Evolutionary conservation across 2,329 filamentous ascomycete species (phyloP), one percentile per base, ranked within the genome.

Genomic region (Stachybotrys elegans): DNA sequence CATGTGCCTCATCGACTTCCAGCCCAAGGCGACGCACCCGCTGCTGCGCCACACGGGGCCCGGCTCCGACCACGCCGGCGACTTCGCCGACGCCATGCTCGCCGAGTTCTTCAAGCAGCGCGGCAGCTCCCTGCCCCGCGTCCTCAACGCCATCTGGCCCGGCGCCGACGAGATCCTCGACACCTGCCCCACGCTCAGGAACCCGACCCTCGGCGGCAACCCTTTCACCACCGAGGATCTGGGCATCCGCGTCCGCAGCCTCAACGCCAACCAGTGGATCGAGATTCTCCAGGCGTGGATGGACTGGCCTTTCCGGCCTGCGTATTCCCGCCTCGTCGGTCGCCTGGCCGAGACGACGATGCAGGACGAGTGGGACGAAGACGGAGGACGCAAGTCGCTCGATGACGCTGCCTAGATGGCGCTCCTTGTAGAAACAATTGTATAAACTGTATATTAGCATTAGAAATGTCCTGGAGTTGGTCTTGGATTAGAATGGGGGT

Each of bases 1-100:
- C 6, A 69, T 79, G 44, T 65, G 70, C 11, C 75, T 92, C 4
- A 59, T 90, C 14, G 86, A 90, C 59, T 69, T 88, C 46, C 77
- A 83, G 51, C 86, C 87, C 4, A 73, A 75, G 51, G 58, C 69
- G 3, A 64, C 74, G 48, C 69, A 73, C 52, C 70, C 67, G 2
- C 53, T 78, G 2, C 55, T 83, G 17, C 70, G 70, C 6, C 58
- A 75, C 43, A 63, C 65, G 43, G 74, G 75, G 1, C 59, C 66
- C 3, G 47, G 43, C 2, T 64, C 62, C 2, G 63, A 55, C 21
- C 69, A 67, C 32, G 57, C 67, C 2, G 75, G 71, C 36, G 75
- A 79, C 53, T 64, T 69, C 9, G 73, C 80, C 19, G 73, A 80
- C 31, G 55, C 79, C n/a, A 62, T 70, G 55, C 57, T 67, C 37